Base-by-base conservation (phyloP, 768 basidiomycete species). In the Collybiopsis luxurians region DNA sequence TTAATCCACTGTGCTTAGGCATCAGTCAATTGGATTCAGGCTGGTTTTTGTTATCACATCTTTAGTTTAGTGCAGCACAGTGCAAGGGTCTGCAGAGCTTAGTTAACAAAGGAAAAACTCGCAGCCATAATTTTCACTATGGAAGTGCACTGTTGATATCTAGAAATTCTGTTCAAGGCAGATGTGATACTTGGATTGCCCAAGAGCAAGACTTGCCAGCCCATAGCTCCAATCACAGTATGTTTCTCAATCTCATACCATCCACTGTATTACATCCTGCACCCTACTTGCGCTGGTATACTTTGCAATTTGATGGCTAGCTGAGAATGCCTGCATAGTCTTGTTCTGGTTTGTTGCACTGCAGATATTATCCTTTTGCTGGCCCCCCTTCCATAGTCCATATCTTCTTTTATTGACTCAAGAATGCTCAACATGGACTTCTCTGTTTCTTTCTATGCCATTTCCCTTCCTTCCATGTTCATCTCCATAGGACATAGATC, bases 401-500 rank as follows among this genome's bases (percentile, higher is more conserved):
- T 47, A 65, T 59, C 66, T 63, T 59, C 59, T 60, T 31, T 64
- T 52, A 55, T 69, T 69, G 68, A 73, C 67, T 64, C 69, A 68
- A 74, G 70, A 73, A 72, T 69, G 68, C 69, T 75, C 65, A 71
- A 68, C 66, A 67, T 75, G 77, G 77, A 76, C 66, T 69, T 66
- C 63, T 61, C 66, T 64, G 61, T 66, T 71, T 63, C 66, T 59
- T 60, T 60, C 63, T 31, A 55, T 47, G 34, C 19, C 51, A 44
- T 62, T 60, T 66, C 66, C 52, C 26, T 61, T 62, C 71, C 67
- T 71, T 24, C 36, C 19, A 38, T 39, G 21, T 24, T 51, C 24
- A 34, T 51, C 38, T 64, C 67, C 75, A 70, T 74, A 84, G 82
- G 81, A 70, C 71, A 68, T 61, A 77, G 75, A 65, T 79, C 80